Evolutionary conservation across 495 filamentous ascomycete genomes (phyloP), one percentile per base, ranked within the genome.

Genomic region (Geopyxis carbonaria): DNA sequence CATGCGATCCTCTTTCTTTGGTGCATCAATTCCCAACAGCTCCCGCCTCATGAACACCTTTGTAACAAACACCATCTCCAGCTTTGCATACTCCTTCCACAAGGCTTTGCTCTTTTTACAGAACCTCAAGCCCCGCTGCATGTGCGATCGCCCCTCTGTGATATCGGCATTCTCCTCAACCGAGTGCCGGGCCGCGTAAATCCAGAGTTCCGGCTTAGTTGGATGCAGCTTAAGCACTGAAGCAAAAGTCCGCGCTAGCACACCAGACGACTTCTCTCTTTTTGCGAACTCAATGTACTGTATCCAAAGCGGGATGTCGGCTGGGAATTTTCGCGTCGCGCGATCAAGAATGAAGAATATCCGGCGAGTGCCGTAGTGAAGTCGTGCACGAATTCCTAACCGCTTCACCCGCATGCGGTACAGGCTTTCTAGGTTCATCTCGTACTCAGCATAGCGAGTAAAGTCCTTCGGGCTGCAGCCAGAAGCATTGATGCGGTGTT

Each of bases 271-370:
- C 49, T 78, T 79, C 56, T 83, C 73, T 45, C 73, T 64, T 45
- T 72, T 64, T 4, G 80, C 76, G 59, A 79, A 94, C 28, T 80
- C 73, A 33, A 94, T 73, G 56, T 93, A 94, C 47, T 87, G 78
- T 55, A 81, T 72, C 89, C 89, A 99, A n/a, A 95, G 62, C 8
- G 67, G 72, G 9, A 87, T 40, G 52, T 79, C 78, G 1, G 83
- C 86, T 2, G 76, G 76, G 55, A 94, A 89, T 48, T 80, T 86
- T 56, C 71, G 69, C 9, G 84, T 87, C 19, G 74, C 85, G 24
- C 89, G 76, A 53, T 94, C 83, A 20, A 93, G 72, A 43, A 95
- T 72, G 55, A 76, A 78, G 54, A 93, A 86, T 45, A 92, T 80
- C 22, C 82, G 75, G 22, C 76, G 73, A 51, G 87, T 74, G 27